Evolutionary conservation across 306 rosid genomes (phyloP), one percentile per base, ranked within the genome.

Genomic region (Glycine tomentella): DNA sequence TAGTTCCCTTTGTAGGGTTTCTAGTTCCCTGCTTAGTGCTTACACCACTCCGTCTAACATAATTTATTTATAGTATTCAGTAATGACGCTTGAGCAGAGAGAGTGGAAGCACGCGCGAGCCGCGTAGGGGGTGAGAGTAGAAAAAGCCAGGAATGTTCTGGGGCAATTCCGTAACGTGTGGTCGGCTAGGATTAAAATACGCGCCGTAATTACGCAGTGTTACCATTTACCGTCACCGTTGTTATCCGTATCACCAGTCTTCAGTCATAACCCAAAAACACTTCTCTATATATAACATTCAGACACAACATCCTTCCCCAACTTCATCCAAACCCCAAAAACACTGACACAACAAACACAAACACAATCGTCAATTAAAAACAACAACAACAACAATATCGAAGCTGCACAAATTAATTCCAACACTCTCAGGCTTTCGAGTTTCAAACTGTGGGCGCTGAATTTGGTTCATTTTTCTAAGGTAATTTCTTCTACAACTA

Each of bases 111-210:
- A 44, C 53, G 15, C 8, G 0, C 46, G 44, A 15, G 49, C 55
- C 69, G 74, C 75, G 82, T 78, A 71, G 63, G 53, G 55, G 0
- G 17, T 36, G 61, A 46, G 45, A 56, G 62, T 40, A 10, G 91
- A 65, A 80, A 80, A 42, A 8, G 25, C 76, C 7, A 16, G 42
- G 87, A 90, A 89, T 84, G 81, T 81, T 74, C 88, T 8, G 0
- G 45, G 0, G 2, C 14, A 15, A 31, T 5, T 9, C 38, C 52
- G 14, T 57, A 82, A 49, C 90, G 79, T 80, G 87, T 79, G 90
- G 90, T 80, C 90, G 89, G 90, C 78, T 42, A 78, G 80, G 88
- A 79, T 59, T 42, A 52, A 44, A 40, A 0, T 16, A 15, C 36
- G 49, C 69, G 44, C 62, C 76, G 66, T 53, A 20, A 40, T 11